phyloP scores from a whole-genome alignment of 2,329 filamentous ascomycete species.

The Penicillium sumatraense region DNA sequence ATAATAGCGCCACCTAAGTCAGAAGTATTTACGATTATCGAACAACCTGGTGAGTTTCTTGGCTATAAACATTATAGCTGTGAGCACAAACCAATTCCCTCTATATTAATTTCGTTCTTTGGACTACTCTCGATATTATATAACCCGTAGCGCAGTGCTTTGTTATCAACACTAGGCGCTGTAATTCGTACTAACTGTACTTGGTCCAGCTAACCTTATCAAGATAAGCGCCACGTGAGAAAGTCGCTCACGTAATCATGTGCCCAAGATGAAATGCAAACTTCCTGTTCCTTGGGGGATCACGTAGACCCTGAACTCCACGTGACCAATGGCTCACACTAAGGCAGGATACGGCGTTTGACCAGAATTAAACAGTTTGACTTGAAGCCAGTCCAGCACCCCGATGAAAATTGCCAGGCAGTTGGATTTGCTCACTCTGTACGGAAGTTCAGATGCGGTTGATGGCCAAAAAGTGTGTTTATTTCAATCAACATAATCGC shows the following conservation, averaged over 20 bases:
- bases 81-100: not conserved
- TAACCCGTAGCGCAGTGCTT: not conserved
- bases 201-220: not conserved
- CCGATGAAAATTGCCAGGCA: not conserved
- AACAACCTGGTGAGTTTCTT: not conserved
- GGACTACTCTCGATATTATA: not conserved
- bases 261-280: not conserved
- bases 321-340: not conserved
- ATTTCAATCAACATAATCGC: no score
- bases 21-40: not conserved
- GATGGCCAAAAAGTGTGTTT: no score
- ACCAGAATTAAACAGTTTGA: not conserved
- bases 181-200: not conserved
- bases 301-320: conserved; percentile 1
- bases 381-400: not conserved
- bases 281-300: not conserved
- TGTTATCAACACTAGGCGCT: not conserved
- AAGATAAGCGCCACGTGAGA: not conserved
- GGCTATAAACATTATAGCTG: not conserved
- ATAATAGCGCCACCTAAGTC: not conserved
- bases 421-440: no score
- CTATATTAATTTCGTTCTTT: not conserved
- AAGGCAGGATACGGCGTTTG: not conserved
- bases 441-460: no score
- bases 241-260: not conserved